Base-by-base conservation (phyloP, 208 protist species). In the Trypanosoma scelopori region DNA sequence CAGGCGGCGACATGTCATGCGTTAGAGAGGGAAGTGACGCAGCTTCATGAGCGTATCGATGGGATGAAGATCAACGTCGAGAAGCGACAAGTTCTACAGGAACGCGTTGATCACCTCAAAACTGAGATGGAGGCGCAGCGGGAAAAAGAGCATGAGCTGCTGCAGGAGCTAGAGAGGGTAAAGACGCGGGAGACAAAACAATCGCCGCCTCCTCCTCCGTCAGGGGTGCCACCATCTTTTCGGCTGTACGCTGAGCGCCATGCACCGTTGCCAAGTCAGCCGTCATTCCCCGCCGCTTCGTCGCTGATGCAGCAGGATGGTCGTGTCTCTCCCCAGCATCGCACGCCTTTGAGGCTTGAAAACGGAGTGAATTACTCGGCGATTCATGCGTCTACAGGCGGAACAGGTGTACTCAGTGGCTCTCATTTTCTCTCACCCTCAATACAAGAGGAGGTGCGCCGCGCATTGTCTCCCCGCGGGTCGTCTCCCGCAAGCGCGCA, bases 11-110 rank as follows among this genome's bases (percentile, higher is more conserved):
- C 41, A 27, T 68, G 50, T 43, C 23, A 48, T 22, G 28, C 39
- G 51, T 50, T 82, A 53, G 47, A 60, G 3, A 47, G 28, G 5
- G 70, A 75, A 39, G 46, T 74, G 2, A 48, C 46, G 1, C 13
- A 42, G 28, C 58, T 85, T 28, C 69, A 74, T 49, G 42, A 62
- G 30, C 52, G 41, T 25, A 51, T 81, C 35, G 55, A 63, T 32
- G 25, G 12, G 18, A 32, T 22, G 39, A 76, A 69, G 47, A 23
- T 28, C 15, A 39, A 58, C 22, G 45, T 76, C 5, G 53, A 22
- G 16, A 53, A 18, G 18, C 53, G 49, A n/a, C 15, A 63, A n/a
- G 61, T 28, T 11, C 25, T 64, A 27, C 53, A 53, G 27, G 48
- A 65, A n/a, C 67, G 67, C 0, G 45, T 50, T 1, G 57, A 56